Percentiles rank a stretch among this genome's conserved stretches.
Conservation (phyloP, 202 grass and related monocot species). For the Thinopyrum obtusiflorum region DNA sequence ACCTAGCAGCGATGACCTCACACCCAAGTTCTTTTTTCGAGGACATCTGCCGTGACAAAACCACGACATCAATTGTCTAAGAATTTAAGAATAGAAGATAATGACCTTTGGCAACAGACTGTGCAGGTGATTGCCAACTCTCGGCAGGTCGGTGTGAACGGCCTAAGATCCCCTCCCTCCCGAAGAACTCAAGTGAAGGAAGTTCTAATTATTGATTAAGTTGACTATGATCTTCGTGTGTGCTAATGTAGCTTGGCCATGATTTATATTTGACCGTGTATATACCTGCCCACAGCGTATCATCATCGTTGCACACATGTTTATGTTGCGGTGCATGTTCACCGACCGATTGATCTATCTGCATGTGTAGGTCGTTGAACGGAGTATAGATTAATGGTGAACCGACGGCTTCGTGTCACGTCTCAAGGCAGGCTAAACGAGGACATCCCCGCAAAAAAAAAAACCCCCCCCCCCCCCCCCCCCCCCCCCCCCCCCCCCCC, state of each 20-base stretch:
- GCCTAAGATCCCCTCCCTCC: background rate
- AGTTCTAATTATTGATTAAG: background rate
- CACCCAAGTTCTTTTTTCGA: too few relatives aligned
- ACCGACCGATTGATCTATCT: background rate
- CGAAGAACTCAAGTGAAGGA: background rate
- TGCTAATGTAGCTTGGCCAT: background rate
- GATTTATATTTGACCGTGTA: background rate
- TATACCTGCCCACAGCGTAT: background rate
- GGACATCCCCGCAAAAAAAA: too few relatives aligned
- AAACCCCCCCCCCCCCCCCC: too few relatives aligned
- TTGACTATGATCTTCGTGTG: background rate
- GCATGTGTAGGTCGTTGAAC: background rate
- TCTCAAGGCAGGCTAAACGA: background rate
- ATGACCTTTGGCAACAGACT: background rate
- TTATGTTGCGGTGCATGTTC: background rate
- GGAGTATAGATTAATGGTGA: background rate
- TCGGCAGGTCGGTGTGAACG: background rate
- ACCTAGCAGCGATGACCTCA: too few relatives aligned
- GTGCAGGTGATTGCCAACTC: background rate
- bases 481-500: too few relatives aligned
- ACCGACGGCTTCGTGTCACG: background rate
- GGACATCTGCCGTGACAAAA: too few relatives aligned
- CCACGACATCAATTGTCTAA: too few relatives aligned
- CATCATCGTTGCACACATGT: background rate
- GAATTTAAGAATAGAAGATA: too few relatives aligned